A percentile compares a stretch with the other conserved stretches of the same genome.
Evolutionary conservation across 257 asterid species (phyloP).

Genomic region (Solanum appendiculatum): DNA sequence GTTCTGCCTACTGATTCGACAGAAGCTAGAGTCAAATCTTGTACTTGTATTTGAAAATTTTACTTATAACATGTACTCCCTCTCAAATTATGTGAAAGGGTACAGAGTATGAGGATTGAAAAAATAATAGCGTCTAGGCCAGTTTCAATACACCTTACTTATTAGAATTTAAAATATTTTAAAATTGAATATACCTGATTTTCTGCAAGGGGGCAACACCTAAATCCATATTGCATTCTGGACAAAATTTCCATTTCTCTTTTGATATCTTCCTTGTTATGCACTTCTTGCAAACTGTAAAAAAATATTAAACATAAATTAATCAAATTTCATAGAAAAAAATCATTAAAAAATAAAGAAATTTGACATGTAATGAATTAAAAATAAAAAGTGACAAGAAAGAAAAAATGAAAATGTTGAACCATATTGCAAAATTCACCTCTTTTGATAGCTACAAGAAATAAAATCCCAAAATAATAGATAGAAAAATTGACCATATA

Average conservation of each 20-base stretch:
- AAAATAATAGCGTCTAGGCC: no score
- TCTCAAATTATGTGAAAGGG: not conserved
- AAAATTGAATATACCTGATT: slow-evolving; percentile 32
- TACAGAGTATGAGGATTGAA: no score
- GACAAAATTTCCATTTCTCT: slow-evolving; percentile 41
- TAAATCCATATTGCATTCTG: slow-evolving; percentile 37
- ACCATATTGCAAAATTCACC: not conserved
- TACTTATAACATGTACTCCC: not conserved
- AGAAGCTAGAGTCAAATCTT: not conserved
- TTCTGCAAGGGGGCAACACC: slow-evolving; percentile 59
- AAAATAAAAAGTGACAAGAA: not conserved
- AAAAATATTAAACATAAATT: not conserved
- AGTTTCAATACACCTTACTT: no score
- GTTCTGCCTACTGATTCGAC: no score
- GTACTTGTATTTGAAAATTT: not conserved
- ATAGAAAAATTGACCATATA: not conserved
- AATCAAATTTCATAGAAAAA: not conserved
- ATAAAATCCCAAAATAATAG: not conserved
- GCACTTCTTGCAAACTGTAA: slow-evolving; percentile 58
- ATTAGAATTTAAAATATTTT: no score
- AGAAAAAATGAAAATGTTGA: not conserved
- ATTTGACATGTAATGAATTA: not conserved
- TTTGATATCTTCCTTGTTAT: slow-evolving; percentile 33
- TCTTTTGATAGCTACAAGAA: not conserved
- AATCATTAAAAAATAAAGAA: not conserved